Evolutionary conservation across 2,329 filamentous ascomycete species (phyloP).

Genomic region (Herpomyces periplanetae): DNA sequence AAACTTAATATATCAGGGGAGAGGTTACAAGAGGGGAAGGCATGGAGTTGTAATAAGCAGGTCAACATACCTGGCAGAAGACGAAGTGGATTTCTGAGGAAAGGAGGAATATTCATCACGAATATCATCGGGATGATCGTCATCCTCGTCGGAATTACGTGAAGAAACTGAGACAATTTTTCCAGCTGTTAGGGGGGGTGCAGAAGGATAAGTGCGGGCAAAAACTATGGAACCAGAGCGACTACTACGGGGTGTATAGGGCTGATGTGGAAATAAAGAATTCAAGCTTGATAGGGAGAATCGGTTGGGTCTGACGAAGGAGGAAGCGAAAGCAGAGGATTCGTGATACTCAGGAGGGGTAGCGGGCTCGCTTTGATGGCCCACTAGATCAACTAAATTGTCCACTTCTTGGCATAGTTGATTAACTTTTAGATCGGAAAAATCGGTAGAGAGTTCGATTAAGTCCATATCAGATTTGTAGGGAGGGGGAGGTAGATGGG

Average conservation of each 20-base stretch:
- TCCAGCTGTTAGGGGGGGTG: slow-evolving; percentile 24
- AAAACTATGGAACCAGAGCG: slow-evolving; percentile 30
- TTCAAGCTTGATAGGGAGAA: slow-evolving; percentile 63
- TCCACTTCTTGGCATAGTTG: slow-evolving; percentile 45
- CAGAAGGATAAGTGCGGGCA: slow-evolving; percentile 15
- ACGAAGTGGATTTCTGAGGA: no score
- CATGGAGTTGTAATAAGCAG: no score
- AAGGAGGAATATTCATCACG: no score
- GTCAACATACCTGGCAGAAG: no score
- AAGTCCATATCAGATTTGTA: slow-evolving; percentile 79
- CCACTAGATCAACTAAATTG: slow-evolving; percentile 13
- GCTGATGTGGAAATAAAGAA: slow-evolving; percentile 23
- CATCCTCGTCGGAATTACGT: slow-evolving; percentile 52
- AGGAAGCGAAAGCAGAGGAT: slow-evolving; percentile 31
- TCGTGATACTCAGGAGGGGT: slow-evolving; percentile 79
- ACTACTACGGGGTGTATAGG: slow-evolving; percentile 24
- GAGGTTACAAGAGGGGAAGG: no score
- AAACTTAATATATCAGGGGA: no score
- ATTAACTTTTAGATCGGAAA: slow-evolving; percentile 43
- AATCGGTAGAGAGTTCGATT: slow-evolving; percentile 44
- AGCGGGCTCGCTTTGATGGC: slow-evolving; percentile 68
- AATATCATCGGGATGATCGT: slow-evolving; percentile 43
- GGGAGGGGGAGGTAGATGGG: no score
- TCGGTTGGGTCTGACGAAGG: slow-evolving; percentile 45
- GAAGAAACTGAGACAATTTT: slow-evolving; percentile 54